A percentile compares a stretch with the other conserved stretches of the same genome.
Conservation (phyloP, 2,329 filamentous ascomycete species). For the Penicillium paneum region DNA sequence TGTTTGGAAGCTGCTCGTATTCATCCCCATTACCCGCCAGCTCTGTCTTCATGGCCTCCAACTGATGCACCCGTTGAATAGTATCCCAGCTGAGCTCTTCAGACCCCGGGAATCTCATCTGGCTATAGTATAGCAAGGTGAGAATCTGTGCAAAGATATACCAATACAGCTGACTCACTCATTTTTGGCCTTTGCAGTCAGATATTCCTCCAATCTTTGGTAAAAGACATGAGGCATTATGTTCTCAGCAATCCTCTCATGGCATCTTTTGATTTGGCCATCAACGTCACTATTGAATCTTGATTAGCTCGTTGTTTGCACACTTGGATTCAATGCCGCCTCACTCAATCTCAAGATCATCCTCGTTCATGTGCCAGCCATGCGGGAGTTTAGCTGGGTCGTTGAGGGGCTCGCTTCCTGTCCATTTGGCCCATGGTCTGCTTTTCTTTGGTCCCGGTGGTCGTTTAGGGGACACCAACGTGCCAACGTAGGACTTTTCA, state of each 20-base stretch:
- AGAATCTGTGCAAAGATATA: not conserved
- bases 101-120: not conserved
- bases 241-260: constrained; percentile 1
- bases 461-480: not conserved
- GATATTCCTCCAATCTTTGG: not conserved
- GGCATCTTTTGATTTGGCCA: constrained; percentile 2
- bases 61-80: not conserved
- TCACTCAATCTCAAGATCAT: not conserved
- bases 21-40: not conserved
- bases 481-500: not conserved
- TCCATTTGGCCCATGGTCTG: not conserved
- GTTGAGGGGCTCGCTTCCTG: not conserved
- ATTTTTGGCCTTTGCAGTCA: not conserved
- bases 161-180: not conserved
- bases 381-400: not conserved
- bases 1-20: not conserved
- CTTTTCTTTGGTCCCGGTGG: not conserved
- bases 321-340: rapidly evolving
- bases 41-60: not conserved
- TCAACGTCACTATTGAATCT: not conserved
- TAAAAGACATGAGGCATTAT: constrained; percentile 1
- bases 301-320: not conserved
- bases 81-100: not conserved
- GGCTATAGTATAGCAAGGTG: not conserved
- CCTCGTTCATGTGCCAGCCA: constrained; percentile 5